Conservation (phyloP, 1,139 yeast genomes). For the Yamadazyma dendronema region DNA sequence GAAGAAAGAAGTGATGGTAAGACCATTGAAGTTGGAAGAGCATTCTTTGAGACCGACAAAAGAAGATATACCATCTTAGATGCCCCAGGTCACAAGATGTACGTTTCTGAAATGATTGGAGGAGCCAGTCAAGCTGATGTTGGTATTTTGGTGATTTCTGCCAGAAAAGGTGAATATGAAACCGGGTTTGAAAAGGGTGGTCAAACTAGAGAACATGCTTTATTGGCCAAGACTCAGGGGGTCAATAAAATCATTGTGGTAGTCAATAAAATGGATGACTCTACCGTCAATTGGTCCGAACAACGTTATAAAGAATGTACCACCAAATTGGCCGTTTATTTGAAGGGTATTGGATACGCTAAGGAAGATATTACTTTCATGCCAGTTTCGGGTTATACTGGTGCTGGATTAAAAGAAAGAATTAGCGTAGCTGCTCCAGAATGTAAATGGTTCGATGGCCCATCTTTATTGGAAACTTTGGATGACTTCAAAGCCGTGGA, state of each 20-base stretch:
- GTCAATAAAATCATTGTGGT: constrained; percentile 90
- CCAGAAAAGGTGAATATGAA: constrained; percentile 98
- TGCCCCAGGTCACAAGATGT: constrained; percentile 99
- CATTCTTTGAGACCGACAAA: constrained; percentile 95
- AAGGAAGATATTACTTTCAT: constrained; percentile 83
- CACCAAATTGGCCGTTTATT: constrained; percentile 68
- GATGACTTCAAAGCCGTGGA: constrained; percentile 79
- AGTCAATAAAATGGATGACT: constrained; percentile 98
- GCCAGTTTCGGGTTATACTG: constrained; percentile 98
- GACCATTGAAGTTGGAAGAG: constrained; percentile 98
- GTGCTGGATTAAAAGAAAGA: constrained; percentile 92
- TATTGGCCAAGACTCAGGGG: constrained; percentile 97
- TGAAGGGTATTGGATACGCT: constrained; percentile 87
- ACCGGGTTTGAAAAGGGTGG: constrained; percentile 99
- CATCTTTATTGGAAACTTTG: constrained; percentile 84
- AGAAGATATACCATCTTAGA: constrained; percentile 97
- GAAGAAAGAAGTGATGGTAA: constrained; percentile 99
- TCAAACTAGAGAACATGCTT: constrained; percentile 97
- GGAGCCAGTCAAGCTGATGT: constrained; percentile 99
- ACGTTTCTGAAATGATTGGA: constrained; percentile 98
- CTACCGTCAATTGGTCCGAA: constrained; percentile 93
- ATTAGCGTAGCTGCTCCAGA: constrained; percentile 47
- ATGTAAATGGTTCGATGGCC: constrained; percentile 95
- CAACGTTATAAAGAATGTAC: constrained; percentile 97
- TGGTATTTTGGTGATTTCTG: constrained; percentile 93